Evolutionary conservation across 768 basidiomycete species (phyloP).

Genomic region (Boletellus ananas): DNA sequence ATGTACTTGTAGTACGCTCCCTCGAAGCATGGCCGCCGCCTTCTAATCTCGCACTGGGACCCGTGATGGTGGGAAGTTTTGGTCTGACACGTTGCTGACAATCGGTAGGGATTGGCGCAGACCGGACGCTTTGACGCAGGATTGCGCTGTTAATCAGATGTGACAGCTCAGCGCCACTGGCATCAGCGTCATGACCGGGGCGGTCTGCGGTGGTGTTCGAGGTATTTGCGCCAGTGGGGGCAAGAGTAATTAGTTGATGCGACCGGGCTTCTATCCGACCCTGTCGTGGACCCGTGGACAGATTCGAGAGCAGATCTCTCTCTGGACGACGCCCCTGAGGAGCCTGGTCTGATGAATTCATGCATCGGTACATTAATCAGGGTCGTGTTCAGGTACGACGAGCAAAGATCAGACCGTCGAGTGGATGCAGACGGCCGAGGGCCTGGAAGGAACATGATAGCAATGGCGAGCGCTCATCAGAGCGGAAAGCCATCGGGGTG

Average conservation of each 20-base stretch:
- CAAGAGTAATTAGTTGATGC: conserved; percentile 5
- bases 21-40: conserved; percentile 7
- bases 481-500: neutral
- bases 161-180: neutral
- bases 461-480: neutral
- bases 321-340: conserved; percentile 14
- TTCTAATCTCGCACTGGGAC: conserved; percentile 2
- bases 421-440: neutral
- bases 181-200: neutral
- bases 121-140: too few species aligned
- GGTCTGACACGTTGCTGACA: neutral
- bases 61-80: neutral
- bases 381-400: conserved; percentile 22
- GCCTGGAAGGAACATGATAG: neutral
- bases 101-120: too few species aligned
- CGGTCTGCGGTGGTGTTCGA: conserved; percentile 2
- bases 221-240: conserved; percentile 22
- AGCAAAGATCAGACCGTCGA: conserved; percentile 10
- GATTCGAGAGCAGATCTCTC: conserved; percentile 22
- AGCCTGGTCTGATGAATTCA: conserved; percentile 21
- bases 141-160: neutral
- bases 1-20: conserved; percentile 17
- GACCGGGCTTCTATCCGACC: conserved; percentile 19
- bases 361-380: conserved; percentile 21
- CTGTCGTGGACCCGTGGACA: conserved; percentile 16